Base-by-base conservation (phyloP, 257 asterid species). In the Lantana camara region DNA sequence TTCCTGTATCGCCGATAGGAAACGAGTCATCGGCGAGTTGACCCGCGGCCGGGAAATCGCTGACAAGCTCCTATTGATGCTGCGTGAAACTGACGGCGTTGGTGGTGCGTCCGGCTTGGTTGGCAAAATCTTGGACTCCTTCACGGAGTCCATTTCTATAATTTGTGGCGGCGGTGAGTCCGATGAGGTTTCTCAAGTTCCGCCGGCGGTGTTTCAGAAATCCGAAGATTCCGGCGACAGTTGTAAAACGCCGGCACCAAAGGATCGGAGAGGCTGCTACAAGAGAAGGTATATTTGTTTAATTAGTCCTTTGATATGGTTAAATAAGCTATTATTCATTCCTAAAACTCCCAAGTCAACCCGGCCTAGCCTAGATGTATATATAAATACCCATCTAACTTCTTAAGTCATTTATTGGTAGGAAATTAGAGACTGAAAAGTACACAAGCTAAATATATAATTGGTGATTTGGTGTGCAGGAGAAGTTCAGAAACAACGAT, bases 261-360 rank as follows among this genome's bases (percentile, higher is more conserved):
- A 78, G 72, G 88, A 80, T 66, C 80, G 86, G 53, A 75, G 94
- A 45, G 94, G 94, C 19, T 75, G 84, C 77, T 83, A 83, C 75
- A 85, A 85, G 77, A 76, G 90, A 77, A 85, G 82, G 94, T 71
- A 69, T n/a, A 27, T 34, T 16, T 9, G 14, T 5, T 17, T 2
- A 8, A 47, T 10, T 17, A 1, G 17, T 45, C 23, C 23, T 6
- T 16, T 0, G 6, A 9, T 42, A n/a, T n/a, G n/a, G n/a, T n/a
- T n/a, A n/a, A n/a, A n/a, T n/a, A n/a, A n/a, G n/a, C n/a, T n/a
- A n/a, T 48, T 14, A 47, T 3, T 68, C 35, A 46, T 14, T 40
- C 17, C 4, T 8, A 19, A 20, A n/a, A n/a, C n/a, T n/a, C n/a
- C 29, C 13, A 49, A 49, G 38, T 49, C 60, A 35, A 63, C 34